Conservation (phyloP, 192 early-diverging fungal species). For the Haplosporangium gracile region DNA sequence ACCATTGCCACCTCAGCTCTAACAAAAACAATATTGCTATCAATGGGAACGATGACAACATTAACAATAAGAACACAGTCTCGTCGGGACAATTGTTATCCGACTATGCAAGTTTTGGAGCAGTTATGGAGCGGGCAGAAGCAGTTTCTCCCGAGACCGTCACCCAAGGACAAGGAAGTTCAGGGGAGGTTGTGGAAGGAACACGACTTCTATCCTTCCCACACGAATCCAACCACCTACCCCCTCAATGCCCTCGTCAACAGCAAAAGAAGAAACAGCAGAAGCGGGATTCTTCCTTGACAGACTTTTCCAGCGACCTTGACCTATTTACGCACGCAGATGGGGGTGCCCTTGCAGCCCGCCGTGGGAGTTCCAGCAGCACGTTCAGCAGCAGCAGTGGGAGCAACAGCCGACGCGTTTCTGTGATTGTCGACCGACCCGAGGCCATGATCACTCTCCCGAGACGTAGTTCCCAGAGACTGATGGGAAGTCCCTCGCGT, state of each 20-base stretch:
- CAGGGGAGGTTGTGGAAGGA: slow-evolving; percentile 1
- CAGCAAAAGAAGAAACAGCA: not conserved
- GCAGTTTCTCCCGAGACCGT: slow-evolving; percentile 14
- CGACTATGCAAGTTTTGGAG: slow-evolving; percentile 54
- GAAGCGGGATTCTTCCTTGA: slow-evolving; percentile 1
- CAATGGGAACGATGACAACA: slow-evolving; percentile 7
- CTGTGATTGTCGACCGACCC: slow-evolving; percentile 24
- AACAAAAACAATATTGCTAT: slow-evolving; percentile 3
- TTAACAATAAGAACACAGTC: slow-evolving; percentile 9
- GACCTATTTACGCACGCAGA: not conserved
- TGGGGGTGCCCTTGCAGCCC: not conserved
- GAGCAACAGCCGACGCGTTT: slow-evolving; percentile 30
- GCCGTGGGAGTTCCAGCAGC: not conserved
- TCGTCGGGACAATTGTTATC: slow-evolving; percentile 12
- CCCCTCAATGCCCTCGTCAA: not conserved
- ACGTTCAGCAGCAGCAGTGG: slow-evolving; percentile 12
- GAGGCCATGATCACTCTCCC: slow-evolving; percentile 40
- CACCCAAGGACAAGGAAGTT: not conserved
- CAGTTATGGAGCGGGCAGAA: slow-evolving; percentile 51
- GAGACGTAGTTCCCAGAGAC: slow-evolving; percentile 36
- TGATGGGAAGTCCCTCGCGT: slow-evolving; percentile 39
- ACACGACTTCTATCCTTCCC: slow-evolving; percentile 7
- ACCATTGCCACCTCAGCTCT: not conserved
- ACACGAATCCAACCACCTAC: not conserved
- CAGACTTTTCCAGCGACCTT: slow-evolving; percentile 3